Conservation (phyloP, 2,329 filamentous ascomycete species). For the Diaporthe vexans region DNA sequence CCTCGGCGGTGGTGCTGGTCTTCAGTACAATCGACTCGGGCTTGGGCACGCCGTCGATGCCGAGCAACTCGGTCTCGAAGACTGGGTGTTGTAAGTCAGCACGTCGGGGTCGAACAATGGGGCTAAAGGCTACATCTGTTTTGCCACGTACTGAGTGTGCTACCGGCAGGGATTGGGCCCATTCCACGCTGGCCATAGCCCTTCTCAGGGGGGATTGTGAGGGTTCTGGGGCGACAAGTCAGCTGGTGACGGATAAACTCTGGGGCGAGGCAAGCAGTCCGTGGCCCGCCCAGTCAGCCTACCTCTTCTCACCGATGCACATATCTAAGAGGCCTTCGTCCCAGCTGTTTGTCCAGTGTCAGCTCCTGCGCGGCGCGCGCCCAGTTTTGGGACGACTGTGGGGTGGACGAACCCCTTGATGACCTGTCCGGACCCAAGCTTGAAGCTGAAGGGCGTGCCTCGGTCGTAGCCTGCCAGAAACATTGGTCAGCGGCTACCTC, state of each 20-base stretch:
- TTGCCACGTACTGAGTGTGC: constrained; percentile 76
- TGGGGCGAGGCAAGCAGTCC: not conserved
- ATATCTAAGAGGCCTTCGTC: constrained; percentile 91
- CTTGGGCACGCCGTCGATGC: constrained; percentile 79
- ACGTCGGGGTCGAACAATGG: not conserved
- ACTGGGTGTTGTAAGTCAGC: constrained; percentile 61
- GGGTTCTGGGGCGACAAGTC: constrained; percentile 62
- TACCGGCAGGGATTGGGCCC: constrained; percentile 86
- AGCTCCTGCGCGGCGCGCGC: constrained; percentile 9
- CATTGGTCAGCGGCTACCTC: constrained; percentile 1
- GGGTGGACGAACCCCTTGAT: constrained; percentile 81
- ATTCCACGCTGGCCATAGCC: constrained; percentile 84
- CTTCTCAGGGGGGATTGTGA: constrained; percentile 90
- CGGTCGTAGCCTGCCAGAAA: constrained; percentile 76
- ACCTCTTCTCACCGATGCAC: constrained; percentile 94
- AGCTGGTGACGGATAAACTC: constrained; percentile 41
- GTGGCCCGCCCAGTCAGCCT: constrained; percentile 41
- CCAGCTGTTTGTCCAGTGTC: constrained; percentile 71
- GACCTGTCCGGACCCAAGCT: constrained; percentile 83
- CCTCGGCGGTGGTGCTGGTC: constrained; percentile 47
- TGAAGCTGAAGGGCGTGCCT: constrained; percentile 81
- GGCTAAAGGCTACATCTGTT: not conserved
- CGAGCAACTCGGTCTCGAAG: constrained; percentile 92
- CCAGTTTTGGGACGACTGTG: not conserved
- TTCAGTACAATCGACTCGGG: constrained; percentile 62